Percentiles rank a stretch among this genome's conserved stretches.
These are phyloP conservation scores for Pythium periplocum DNA, from an alignment of 352 stramenopile genomes.

Conservation along the genomic window DNA sequence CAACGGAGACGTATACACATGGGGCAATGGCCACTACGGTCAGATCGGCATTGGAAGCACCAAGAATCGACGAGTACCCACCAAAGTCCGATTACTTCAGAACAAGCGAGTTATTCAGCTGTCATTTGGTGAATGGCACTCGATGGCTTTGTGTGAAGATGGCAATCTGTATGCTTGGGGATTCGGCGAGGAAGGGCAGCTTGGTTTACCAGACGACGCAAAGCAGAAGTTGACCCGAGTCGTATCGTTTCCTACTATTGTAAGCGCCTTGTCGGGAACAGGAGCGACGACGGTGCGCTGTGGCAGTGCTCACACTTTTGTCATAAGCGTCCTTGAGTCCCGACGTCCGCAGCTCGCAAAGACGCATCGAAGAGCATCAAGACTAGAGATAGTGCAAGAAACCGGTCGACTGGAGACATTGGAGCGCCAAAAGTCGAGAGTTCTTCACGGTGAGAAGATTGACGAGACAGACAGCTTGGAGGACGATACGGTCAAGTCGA, in stretches of 20 bases:
- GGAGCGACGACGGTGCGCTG: constrained; percentile 50
- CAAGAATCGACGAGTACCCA: constrained; percentile 32
- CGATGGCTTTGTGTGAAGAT: constrained; percentile 51
- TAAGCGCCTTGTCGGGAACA: constrained; percentile 47
- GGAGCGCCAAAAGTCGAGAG: constrained; percentile 5
- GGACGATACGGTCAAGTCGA: not conserved
- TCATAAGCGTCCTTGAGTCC: constrained; percentile 60
- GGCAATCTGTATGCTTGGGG: constrained; percentile 56
- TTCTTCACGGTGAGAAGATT: not conserved
- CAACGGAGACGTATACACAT: constrained; percentile 47
- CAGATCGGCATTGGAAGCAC: constrained; percentile 43
- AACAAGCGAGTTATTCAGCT: constrained; percentile 39
- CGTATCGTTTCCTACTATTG: constrained; percentile 35
- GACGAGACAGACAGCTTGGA: not conserved
- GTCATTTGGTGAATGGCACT: constrained; percentile 69
- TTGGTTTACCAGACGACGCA: constrained; percentile 40
- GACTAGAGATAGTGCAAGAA: constrained; percentile 26
- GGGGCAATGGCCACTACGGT: constrained; percentile 49
- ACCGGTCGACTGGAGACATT: constrained; percentile 14
- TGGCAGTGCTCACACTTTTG: constrained; percentile 55
- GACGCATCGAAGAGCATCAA: constrained; percentile 30
- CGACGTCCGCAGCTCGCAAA: constrained; percentile 34
- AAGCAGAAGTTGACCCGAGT: constrained; percentile 27
- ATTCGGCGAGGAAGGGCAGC: constrained; percentile 68
- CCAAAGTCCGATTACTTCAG: constrained; percentile 37